Percentiles rank a stretch among this genome's conserved stretches.
Conservation (phyloP, 345 rosid genomes). For the Cardiospermum halicacabum region DNA sequence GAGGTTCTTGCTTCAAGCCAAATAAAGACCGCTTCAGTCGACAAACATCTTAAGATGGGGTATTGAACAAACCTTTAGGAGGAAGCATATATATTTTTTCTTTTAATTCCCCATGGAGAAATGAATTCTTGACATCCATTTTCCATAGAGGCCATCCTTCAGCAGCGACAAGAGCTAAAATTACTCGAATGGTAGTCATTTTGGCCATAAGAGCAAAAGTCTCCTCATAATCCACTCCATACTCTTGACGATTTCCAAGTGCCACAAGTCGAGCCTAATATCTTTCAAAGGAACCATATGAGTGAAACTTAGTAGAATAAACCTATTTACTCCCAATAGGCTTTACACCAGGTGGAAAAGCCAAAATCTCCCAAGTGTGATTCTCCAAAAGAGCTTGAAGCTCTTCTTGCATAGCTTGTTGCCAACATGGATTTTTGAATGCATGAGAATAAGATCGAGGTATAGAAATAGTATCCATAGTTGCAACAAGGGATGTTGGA, state of each 20-base stretch:
- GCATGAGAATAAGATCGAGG: background rate
- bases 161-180: background rate
- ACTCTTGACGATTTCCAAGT: background rate
- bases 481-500: background rate
- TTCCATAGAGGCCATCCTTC: background rate
- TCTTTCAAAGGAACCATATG: background rate
- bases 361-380: background rate
- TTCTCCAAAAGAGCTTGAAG: background rate
- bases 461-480: background rate
- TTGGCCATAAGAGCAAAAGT: background rate
- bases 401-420: too few relatives aligned
- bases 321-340: conserved; percentile 6
- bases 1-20: background rate
- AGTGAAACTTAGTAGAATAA: background rate
- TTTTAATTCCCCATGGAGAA: background rate
- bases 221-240: conserved; percentile 2
- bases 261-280: conserved; percentile 9
- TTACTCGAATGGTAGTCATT: background rate
- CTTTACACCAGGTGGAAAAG: background rate
- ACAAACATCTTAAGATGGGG: background rate
- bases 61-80: background rate
- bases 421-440: background rate
- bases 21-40: background rate
- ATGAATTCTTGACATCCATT: background rate
- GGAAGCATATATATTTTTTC: background rate